These are phyloP conservation scores for Xylaria intraflava DNA, from an alignment of 495 filamentous ascomycete species.

Conservation along the genomic window DNA sequence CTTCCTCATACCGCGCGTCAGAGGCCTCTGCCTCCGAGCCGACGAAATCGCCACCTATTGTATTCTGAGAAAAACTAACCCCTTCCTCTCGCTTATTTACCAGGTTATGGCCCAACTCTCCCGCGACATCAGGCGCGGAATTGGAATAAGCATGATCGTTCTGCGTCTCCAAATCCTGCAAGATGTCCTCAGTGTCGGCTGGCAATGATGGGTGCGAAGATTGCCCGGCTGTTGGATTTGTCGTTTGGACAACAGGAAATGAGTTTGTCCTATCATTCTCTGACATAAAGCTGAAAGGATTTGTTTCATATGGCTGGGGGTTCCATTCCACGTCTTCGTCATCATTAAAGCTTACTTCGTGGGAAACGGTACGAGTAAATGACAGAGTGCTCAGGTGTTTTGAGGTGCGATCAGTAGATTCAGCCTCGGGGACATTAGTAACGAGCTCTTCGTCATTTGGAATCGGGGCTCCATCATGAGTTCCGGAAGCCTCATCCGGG, in stretches of 20 bases:
- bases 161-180: conserved; percentile 34
- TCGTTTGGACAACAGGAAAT: conserved; percentile 48
- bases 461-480: conserved; percentile 10
- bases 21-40: conserved; percentile 29
- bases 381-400: conserved; percentile 48
- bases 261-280: conserved; percentile 53
- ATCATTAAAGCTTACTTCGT: conserved; percentile 49
- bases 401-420: conserved; percentile 22
- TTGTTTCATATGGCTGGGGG: conserved; percentile 40
- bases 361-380: conserved; percentile 46
- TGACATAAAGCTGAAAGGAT: conserved; percentile 51
- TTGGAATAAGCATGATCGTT: conserved; percentile 17
- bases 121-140: background rate
- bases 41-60: conserved; percentile 31
- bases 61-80: conserved; percentile 20
- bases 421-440: conserved; percentile 16
- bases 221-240: conserved; percentile 19
- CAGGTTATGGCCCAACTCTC: background rate
- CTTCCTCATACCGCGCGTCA: conserved; percentile 54
- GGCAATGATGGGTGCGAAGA: conserved; percentile 25
- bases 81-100: background rate
- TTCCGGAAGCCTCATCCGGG: conserved; percentile 7
- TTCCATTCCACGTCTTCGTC: conserved; percentile 50
- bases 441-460: conserved; percentile 12
- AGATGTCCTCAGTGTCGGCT: conserved; percentile 39